Evolutionary conservation across 768 basidiomycete species (phyloP), one percentile per base, ranked within the genome.

Genomic region (Hemileccinum rubropunctum): DNA sequence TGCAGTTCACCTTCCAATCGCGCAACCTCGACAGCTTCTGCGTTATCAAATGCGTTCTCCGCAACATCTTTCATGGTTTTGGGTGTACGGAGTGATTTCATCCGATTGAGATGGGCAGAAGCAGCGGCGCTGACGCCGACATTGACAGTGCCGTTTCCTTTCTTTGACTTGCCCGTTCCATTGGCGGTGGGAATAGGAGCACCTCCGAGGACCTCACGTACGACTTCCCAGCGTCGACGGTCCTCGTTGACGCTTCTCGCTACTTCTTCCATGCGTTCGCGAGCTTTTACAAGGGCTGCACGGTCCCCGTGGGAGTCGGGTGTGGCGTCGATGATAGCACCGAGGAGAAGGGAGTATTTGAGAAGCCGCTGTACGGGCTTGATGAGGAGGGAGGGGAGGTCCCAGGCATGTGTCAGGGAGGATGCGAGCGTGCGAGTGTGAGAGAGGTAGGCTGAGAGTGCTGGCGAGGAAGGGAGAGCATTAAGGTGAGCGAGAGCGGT

Each of bases 361-460:
- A 98, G 83, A 47, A 98, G 78, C 14, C 95, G 84, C 63, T 98
- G 97, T 4, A 99, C 92, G 30, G 97, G 97, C 69, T 98, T 98
- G 69, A 99, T 98, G 52, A 99, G 85, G 34, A 98, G 80, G 0
- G 92, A 93, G 6, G 91, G 77, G 23, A 99, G 81, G 65, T 99
- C 95, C 86, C 92, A 94, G 3, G 92, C 89, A 60, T 91, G 86
- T 0, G 91, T 88, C 12, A 88, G 76, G 20, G 81, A 78, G 2
- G 83, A 79, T 1, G 88, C 85, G 33, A 87, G 74, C 11, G 73
- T 75, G 51, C 81, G 79, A 15, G 87, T 88, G 32, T 82, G 80
- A 10, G 77, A 66, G 40, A 90, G 76, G 67, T 93, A 94, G 3
- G 76, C 71, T 1, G 68, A 57, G 8, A 95, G 76, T 1, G 83